Base-by-base conservation (phyloP, 176 grass and related monocot genomes). In the Aegilops tauschii region DNA sequence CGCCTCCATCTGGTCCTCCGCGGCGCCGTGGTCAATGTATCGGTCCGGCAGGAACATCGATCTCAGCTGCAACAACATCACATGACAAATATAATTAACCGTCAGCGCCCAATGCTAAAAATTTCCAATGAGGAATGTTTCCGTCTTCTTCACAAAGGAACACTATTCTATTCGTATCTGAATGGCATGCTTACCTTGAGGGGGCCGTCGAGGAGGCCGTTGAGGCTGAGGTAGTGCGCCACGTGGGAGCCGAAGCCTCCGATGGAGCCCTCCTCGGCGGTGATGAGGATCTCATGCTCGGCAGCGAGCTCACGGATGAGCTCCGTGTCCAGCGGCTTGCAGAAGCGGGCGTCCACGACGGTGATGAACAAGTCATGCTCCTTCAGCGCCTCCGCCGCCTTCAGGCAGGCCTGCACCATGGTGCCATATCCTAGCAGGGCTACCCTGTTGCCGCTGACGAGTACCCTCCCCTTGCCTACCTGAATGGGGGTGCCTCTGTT, bases 191-290 rank as follows among this genome's bases (percentile, higher is more conserved):
- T 52, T 90, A 96, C 97, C 84, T 99, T 99, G 67, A 99, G 90
- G 4, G 85, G 69, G 7, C 90, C 92, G 87, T 99, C 97, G 5
- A 99, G 92, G 54, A 93, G 92, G 20, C 97, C 92, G n/a, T 47
- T 91, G 64, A 96, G 89, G 68, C 90, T 85, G 42, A 99, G 82
- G 92, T 88, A 99, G 34, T 99, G 97, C 0, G 89, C 76, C 10
- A 99, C 97, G 78, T 99, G 97, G 1, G 97, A 94, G 0, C 94
- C 90, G 42, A 99, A 99, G 13, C 97, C 97, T 5, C 97, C 97
- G 9, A 99, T 90, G 23, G 97, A 84, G 1, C 97, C 94, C 40
- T 99, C 97, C 82, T 99, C 97, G 21, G 87, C 90, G 6, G 97
- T 99, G 63, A 99, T 79, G 37, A 99, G 83, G 21, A 99, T 84